phyloP scores from a whole-genome alignment of 2,329 filamentous ascomycete genomes.

The Dactylellina cionopaga region DNA sequence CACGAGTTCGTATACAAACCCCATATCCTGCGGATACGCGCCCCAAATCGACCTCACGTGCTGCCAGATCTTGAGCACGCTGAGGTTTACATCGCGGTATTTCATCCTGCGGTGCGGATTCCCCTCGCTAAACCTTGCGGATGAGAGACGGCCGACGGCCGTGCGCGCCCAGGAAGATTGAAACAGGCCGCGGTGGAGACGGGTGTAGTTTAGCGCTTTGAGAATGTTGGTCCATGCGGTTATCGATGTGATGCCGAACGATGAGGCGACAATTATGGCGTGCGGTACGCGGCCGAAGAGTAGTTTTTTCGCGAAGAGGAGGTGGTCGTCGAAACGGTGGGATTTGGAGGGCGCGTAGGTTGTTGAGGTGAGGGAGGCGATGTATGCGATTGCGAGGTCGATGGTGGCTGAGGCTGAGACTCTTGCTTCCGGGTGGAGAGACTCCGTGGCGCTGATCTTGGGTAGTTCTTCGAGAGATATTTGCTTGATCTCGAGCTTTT shows the following conservation, averaged over 20 bases:
- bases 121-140: constrained; percentile 25
- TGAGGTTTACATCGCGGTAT: constrained; percentile 33
- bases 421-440: background rate
- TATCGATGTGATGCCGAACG: constrained; percentile 13
- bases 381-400: constrained; percentile 30
- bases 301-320: constrained; percentile 14
- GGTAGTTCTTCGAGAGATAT: background rate
- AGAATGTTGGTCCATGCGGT: constrained; percentile 34
- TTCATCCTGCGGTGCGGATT: constrained; percentile 21
- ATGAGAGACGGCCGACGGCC: constrained; percentile 3
- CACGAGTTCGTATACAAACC: constrained; percentile 23
- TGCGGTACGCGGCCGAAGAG: constrained; percentile 36
- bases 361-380: constrained; percentile 15
- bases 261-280: constrained; percentile 34
- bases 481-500: constrained; percentile 14
- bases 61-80: constrained; percentile 21
- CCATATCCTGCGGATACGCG: constrained; percentile 9
- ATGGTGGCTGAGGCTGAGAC: constrained; percentile 11
- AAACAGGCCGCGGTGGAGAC: constrained; percentile 31
- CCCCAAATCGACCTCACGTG: constrained; percentile 8
- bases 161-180: constrained; percentile 11
- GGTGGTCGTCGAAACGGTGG: constrained; percentile 5
- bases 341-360: constrained; percentile 23
- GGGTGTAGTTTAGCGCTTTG: constrained; percentile 38
- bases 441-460: no score